Percentiles rank a stretch among this genome's conserved stretches.
phyloP scores from a whole-genome alignment of 2,329 filamentous ascomycete genomes.

The Sarocladium brachiariae region DNA sequence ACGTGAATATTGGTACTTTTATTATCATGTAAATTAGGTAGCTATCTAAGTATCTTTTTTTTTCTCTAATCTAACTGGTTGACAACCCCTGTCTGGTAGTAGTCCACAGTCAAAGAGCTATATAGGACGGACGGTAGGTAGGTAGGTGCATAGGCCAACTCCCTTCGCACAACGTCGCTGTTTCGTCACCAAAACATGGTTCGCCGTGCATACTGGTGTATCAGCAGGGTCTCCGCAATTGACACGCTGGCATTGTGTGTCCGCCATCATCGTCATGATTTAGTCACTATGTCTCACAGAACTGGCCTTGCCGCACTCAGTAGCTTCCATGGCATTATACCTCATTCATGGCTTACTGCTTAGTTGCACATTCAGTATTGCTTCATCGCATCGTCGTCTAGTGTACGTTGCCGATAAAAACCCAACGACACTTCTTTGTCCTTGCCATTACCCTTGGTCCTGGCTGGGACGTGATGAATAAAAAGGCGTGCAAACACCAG shows the following conservation, averaged over 20 bases:
- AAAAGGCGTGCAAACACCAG: too few relatives aligned
- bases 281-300: constrained; percentile 1
- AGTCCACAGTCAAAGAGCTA: neutral
- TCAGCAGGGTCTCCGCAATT: constrained; percentile 3
- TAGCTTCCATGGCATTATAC: neutral
- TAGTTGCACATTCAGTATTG: neutral
- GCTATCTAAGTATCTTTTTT: neutral
- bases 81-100: too few relatives aligned
- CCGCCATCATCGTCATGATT: constrained; percentile 5
- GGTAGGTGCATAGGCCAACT: too few relatives aligned
- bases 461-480: too few relatives aligned
- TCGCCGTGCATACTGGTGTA: neutral
- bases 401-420: too few relatives aligned
- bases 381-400: too few relatives aligned
- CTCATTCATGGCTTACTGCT: neutral
- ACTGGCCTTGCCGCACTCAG: neutral
- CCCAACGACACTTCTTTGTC: too few relatives aligned
- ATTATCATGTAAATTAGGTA: neutral
- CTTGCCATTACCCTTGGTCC: too few relatives aligned
- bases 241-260: neutral
- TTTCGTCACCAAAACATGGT: constrained; percentile 1
- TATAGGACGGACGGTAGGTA: too few relatives aligned
- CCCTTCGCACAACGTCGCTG: neutral
- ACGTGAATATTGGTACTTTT: neutral
- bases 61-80: neutral